These are phyloP conservation scores for Penicillium antarcticum DNA, from an alignment of 495 filamentous ascomycete species.

Conservation along the genomic window DNA sequence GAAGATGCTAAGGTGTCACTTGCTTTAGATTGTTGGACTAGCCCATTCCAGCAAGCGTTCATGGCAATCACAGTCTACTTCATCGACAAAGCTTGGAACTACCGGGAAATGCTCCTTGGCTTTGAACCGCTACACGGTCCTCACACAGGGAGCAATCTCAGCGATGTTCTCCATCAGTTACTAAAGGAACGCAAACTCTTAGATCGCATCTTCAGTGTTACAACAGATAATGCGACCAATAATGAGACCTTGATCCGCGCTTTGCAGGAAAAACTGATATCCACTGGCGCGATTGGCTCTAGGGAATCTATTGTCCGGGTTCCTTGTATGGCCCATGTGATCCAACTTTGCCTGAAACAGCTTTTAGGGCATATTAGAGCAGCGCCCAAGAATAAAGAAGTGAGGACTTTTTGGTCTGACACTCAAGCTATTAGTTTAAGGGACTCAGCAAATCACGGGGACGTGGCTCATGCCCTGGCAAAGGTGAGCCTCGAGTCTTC, in stretches of 20 bases:
- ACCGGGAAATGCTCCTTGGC: conserved; percentile 3
- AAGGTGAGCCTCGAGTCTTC: too few relatives aligned
- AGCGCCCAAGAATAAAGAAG: conserved; percentile 5
- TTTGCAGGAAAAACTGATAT: background rate
- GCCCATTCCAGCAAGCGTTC: conserved; percentile 1
- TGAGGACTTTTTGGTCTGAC: conserved; percentile 1
- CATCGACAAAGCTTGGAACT: conserved; percentile 5
- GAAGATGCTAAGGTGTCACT: background rate
- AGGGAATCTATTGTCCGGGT: conserved; percentile 3
- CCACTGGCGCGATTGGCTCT: background rate
- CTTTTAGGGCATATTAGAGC: conserved; percentile 7
- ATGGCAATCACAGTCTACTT: conserved; percentile 1
- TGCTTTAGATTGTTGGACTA: conserved; percentile 3
- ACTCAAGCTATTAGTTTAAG: background rate
- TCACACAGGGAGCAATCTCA: background rate
- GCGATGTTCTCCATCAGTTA: conserved; percentile 1
- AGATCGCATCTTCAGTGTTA: conserved; percentile 10
- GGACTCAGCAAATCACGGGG: background rate
- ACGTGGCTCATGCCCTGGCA: too few relatives aligned
- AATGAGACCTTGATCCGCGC: conserved; percentile 6
- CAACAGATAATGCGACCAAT: conserved; percentile 5
- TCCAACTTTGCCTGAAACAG: conserved; percentile 8
- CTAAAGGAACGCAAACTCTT: conserved; percentile 2
- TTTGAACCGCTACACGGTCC: background rate
- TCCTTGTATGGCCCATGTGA: conserved; percentile 8